These are phyloP conservation scores for Prunella vulgaris DNA, from an alignment of 257 asterid species.

Conservation along the genomic window DNA sequence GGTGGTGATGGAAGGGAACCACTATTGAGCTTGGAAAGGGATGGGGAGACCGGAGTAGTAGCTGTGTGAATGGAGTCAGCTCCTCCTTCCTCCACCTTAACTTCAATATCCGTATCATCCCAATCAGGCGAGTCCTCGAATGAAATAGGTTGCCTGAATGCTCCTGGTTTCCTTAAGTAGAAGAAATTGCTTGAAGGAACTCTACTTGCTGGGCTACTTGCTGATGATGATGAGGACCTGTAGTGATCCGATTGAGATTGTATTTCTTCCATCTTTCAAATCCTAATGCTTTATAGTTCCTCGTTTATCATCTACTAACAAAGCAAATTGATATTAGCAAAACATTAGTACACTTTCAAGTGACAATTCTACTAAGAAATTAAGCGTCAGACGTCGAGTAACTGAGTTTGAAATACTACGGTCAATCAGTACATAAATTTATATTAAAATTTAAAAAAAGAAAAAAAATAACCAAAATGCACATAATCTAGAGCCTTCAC, in stretches of 20 bases:
- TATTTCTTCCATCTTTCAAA: conserved; percentile 78
- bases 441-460: neutral
- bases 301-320: conserved; percentile 17
- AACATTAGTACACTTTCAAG: neutral
- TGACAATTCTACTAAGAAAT: conserved; percentile 14
- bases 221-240: conserved; percentile 92
- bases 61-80: conserved; percentile 81
- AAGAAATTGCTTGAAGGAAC: conserved; percentile 95
- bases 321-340: neutral
- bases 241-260: conserved; percentile 93
- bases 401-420: conserved; percentile 13
- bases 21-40: conserved; percentile 85
- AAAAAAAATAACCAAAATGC: neutral
- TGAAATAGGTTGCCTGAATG: conserved; percentile 82
- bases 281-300: conserved; percentile 6
- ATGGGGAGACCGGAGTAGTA: conserved; percentile 75
- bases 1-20: conserved; percentile 86
- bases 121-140: conserved; percentile 97
- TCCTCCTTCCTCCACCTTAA: conserved; percentile 75
- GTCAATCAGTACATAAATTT: neutral
- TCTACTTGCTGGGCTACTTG: conserved; percentile 91
- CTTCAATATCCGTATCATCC: conserved; percentile 90
- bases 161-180: conserved; percentile 88
- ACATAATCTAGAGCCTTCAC: neutral
- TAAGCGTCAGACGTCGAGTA: conserved; percentile 1